Conservation (phyloP, 495 filamentous ascomycete genomes). For the Penicillium subrubescens region DNA sequence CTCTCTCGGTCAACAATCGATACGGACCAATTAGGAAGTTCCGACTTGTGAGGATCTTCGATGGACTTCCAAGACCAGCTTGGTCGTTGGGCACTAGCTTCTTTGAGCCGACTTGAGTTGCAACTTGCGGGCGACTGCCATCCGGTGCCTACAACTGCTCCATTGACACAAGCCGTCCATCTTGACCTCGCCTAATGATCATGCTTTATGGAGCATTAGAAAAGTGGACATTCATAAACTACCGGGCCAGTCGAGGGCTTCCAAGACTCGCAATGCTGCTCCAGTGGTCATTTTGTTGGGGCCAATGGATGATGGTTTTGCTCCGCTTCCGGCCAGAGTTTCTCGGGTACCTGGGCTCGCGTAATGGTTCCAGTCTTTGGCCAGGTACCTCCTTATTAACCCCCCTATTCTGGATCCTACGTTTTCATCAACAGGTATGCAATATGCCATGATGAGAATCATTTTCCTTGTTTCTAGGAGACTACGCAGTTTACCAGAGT, state of each 20-base stretch:
- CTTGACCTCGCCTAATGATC: neutral
- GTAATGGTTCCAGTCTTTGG: neutral
- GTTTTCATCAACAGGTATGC: neutral
- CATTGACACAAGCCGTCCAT: neutral
- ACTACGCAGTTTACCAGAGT: neutral
- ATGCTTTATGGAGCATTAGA: neutral
- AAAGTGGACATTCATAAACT: neutral
- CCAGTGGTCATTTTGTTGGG: neutral
- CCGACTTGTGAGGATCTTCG: neutral
- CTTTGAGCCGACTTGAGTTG: slow-evolving; percentile 2
- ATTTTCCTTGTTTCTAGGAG: too few relatives aligned
- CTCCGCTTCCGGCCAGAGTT: slow-evolving; percentile 4
- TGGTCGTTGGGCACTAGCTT: slow-evolving; percentile 51
- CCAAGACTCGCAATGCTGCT: neutral
- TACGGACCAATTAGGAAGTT: neutral
- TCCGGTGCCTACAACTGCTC: slow-evolving; percentile 10
- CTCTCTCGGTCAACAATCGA: neutral
- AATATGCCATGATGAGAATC: too few relatives aligned
- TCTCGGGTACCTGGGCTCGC: slow-evolving; percentile 5
- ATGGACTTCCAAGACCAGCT: slow-evolving; percentile 12
- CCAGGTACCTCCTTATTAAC: neutral
- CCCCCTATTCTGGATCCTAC: neutral
- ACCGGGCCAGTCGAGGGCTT: neutral
- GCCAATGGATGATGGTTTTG: slow-evolving; percentile 1
- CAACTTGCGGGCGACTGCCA: slow-evolving; percentile 14